Conservation (phyloP, 306 rosid genomes). For the Morella rubra region DNA sequence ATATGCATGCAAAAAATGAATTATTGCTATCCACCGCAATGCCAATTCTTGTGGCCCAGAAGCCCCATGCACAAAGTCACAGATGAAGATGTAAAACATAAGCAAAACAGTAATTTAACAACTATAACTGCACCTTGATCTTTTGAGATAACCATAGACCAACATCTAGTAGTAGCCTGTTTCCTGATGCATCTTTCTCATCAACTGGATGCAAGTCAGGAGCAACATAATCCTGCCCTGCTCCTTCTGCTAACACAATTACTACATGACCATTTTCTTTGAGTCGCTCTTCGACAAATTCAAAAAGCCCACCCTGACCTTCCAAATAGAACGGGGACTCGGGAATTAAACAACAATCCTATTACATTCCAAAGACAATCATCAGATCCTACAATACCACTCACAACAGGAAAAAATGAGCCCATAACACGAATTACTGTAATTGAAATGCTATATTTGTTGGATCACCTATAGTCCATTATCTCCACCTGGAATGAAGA, state of each 20-base stretch:
- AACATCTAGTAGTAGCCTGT: conserved; percentile 75
- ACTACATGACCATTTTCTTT: conserved; percentile 91
- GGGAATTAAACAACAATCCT: conserved; percentile 99
- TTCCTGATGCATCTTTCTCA: conserved; percentile 88
- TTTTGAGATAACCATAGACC: conserved; percentile 84
- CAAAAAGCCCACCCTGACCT: conserved; percentile 85
- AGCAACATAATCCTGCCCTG: conserved; percentile 81
- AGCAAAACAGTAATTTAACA: conserved; percentile 22
- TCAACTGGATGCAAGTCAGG: conserved; percentile 43
- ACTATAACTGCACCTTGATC: conserved; percentile 56
- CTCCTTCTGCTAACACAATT: conserved; percentile 95
- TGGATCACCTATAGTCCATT: background rate
- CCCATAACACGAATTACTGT: background rate
- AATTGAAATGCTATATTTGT: background rate
- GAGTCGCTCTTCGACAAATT: conserved; percentile 71
- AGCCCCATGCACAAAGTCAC: background rate
- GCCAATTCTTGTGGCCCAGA: too few species aligned
- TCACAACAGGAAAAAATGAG: conserved; percentile 9
- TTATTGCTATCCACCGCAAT: background rate
- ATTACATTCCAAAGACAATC: conserved; percentile 45
- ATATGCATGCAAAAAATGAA: background rate
- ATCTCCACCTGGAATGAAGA: background rate
- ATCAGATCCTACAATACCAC: conserved; percentile 26
- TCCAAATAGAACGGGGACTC: conserved; percentile 94
- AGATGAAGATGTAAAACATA: conserved; percentile 2